Conservation (phyloP, 768 basidiomycete species). For the Lepiota brunneoincarnata region DNA sequence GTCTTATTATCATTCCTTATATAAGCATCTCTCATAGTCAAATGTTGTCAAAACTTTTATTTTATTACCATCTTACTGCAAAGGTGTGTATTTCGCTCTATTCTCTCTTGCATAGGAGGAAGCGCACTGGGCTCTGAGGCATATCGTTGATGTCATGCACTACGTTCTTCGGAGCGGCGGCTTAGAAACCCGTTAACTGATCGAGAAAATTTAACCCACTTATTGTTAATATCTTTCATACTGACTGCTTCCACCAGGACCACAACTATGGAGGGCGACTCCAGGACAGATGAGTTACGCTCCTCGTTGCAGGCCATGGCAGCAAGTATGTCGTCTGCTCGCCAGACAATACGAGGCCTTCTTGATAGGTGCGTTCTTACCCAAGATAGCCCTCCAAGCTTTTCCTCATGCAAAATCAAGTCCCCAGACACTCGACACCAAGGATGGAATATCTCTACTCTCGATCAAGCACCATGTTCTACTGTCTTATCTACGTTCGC, state of each 20-base stretch:
- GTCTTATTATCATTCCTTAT: background rate
- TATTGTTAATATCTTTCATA: slow-evolving; percentile 12
- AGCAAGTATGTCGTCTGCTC: slow-evolving; percentile 56
- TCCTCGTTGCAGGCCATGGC: slow-evolving; percentile 54
- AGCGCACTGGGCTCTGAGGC: slow-evolving; percentile 62
- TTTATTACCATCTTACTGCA: background rate
- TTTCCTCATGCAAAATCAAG: slow-evolving; percentile 20
- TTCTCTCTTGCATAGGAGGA: slow-evolving; percentile 34
- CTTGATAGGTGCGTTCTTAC: slow-evolving; percentile 48
- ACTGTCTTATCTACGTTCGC: slow-evolving; percentile 81
- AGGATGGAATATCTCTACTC: slow-evolving; percentile 87
- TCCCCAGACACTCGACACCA: slow-evolving; percentile 41
- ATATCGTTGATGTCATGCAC: slow-evolving; percentile 38
- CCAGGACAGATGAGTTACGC: slow-evolving; percentile 22
- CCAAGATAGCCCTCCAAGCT: background rate
- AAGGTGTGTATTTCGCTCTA: slow-evolving; percentile 11
- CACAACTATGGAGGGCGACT: slow-evolving; percentile 19
- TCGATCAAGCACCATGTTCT: slow-evolving; percentile 85
- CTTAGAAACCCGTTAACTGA: slow-evolving; percentile 56
- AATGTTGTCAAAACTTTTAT: slow-evolving; percentile 1
- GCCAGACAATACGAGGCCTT: slow-evolving; percentile 52
- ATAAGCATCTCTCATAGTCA: background rate
- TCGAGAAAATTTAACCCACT: slow-evolving; percentile 13
- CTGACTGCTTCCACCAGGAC: slow-evolving; percentile 12
- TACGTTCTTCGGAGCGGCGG: slow-evolving; percentile 47